Percentiles rank a stretch among this genome's conserved stretches.
These are phyloP conservation scores for Patellaria atrata DNA, from an alignment of 495 filamentous ascomycete species.

Conservation along the genomic window DNA sequence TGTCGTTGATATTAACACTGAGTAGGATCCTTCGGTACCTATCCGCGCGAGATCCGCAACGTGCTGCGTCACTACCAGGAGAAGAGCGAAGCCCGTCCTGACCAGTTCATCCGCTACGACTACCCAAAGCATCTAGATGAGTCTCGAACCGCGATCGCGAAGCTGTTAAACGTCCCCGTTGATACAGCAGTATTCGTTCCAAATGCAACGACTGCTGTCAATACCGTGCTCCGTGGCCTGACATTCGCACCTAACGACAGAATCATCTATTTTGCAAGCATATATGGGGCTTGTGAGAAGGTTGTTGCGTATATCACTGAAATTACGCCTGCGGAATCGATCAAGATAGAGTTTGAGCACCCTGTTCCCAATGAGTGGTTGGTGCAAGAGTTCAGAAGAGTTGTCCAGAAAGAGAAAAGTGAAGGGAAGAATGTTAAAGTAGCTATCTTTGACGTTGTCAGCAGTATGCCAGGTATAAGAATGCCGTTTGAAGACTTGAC, in stretches of 20 bases:
- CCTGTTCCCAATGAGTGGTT: slow-evolving; percentile 48
- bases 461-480: slow-evolving; percentile 57
- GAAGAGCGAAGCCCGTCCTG: slow-evolving; percentile 47
- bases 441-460: slow-evolving; percentile 68
- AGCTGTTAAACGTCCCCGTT: slow-evolving; percentile 43
- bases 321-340: slow-evolving; percentile 28
- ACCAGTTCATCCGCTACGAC: slow-evolving; percentile 55
- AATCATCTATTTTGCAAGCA: slow-evolving; percentile 47
- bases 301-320: slow-evolving; percentile 56
- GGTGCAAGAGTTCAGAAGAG: slow-evolving; percentile 35
- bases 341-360: slow-evolving; percentile 36
- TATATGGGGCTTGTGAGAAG: slow-evolving; percentile 65
- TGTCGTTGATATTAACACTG: too few relatives aligned
- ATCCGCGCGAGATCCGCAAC: slow-evolving; percentile 44
- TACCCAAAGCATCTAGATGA: slow-evolving; percentile 44
- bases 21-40: slow-evolving; percentile 66
- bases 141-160: slow-evolving; percentile 48
- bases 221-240: slow-evolving; percentile 64
- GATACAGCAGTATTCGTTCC: slow-evolving; percentile 60
- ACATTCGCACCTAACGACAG: slow-evolving; percentile 29
- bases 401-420: slow-evolving; percentile 23
- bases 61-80: slow-evolving; percentile 44
- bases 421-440: slow-evolving; percentile 29
- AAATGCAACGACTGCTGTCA: slow-evolving; percentile 70
- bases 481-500: slow-evolving; percentile 63